A percentile compares a stretch with the other conserved stretches of the same genome.
Conservation (phyloP, 2,329 filamentous ascomycete genomes). For the Neodidymelliopsis sp. region DNA sequence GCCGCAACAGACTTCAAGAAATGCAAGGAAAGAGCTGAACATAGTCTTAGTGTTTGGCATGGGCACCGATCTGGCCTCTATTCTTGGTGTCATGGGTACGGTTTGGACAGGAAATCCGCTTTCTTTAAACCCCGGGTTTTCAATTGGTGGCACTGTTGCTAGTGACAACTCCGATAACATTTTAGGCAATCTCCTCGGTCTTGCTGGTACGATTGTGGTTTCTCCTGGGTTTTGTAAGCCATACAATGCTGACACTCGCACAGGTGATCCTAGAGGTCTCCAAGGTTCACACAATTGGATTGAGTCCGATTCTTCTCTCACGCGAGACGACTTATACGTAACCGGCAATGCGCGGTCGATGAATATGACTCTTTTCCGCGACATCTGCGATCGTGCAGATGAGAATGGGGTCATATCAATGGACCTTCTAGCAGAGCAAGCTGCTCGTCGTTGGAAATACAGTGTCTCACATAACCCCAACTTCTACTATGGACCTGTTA, state of each 20-base stretch:
- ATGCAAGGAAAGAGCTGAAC: not conserved
- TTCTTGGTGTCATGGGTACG: slow-evolving; percentile 54
- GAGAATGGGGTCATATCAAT: slow-evolving; percentile 25
- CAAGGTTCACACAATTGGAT: slow-evolving; percentile 57
- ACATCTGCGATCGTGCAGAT: slow-evolving; percentile 49
- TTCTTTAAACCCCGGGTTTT: slow-evolving; percentile 59
- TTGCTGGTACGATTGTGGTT: slow-evolving; percentile 49
- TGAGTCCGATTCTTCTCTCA: slow-evolving; percentile 51
- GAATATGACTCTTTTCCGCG: slow-evolving; percentile 55
- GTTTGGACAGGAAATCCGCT: slow-evolving; percentile 60
- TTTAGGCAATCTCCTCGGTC: slow-evolving; percentile 53
- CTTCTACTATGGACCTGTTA: slow-evolving; percentile 63
- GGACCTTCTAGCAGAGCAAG: slow-evolving; percentile 33
- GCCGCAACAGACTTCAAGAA: slow-evolving; percentile 9
- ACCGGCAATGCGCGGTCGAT: slow-evolving; percentile 50
- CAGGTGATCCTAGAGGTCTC: slow-evolving; percentile 52
- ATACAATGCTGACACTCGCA: slow-evolving; percentile 38
- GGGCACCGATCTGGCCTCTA: slow-evolving; percentile 53
- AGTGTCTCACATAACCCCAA: slow-evolving; percentile 60
- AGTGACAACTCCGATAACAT: slow-evolving; percentile 48
- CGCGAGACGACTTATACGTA: slow-evolving; percentile 54
- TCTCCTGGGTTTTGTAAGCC: slow-evolving; percentile 38
- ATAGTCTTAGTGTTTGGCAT: slow-evolving; percentile 51
- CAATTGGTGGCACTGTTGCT: slow-evolving; percentile 53
- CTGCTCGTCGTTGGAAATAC: slow-evolving; percentile 54